Evolutionary conservation across 2,329 filamentous ascomycete species (phyloP), one percentile per base, ranked within the genome.

Genomic region (Sporothrix pseudoabietina): DNA sequence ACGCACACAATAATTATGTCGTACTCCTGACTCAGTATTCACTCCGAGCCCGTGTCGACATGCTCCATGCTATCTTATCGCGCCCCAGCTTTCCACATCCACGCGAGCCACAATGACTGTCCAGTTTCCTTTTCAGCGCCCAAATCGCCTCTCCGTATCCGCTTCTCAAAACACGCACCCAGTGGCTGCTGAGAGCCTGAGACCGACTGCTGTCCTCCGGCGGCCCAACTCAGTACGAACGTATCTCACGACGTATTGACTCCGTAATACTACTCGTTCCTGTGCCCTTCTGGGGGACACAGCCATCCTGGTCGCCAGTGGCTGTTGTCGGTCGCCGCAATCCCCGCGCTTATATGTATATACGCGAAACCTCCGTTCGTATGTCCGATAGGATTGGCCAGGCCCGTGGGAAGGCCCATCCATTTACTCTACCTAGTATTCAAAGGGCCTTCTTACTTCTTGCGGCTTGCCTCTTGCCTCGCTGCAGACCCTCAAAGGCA

Each of bases 281-380:
- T 59, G 55, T 52, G 26, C 8, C 47, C 26, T 49, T 49, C 14
- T 14, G 44, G 14, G 6, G 55, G 32, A n/a, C 22, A 6, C 49
- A 52, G 26, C 39, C 7, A 55, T 26, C 22, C 26, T 55, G 52
- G 52, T 26, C 14, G 49, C 30, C 55, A 19, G 44, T 39, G 49
- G n/a, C 55, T 10, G 44, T 39, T 41, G 55, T 69, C 65, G 59
- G 72, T 57, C 59, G 69, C 59, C 63, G 71, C 68, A 71, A 52
- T 71, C 69, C 54, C 69, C 63, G 61, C 59, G 41, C 66, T 52
- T 72, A 71, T 72, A 71, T 35, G 41, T 72, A 71, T 72, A 71
- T 35, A 49, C 22, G 47, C 68, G 68, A 61, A 75, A 75, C 70
- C 75, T 76, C 75, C 75, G 75, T 74, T 76, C 75, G 75, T 76